Evolutionary conservation across 2,329 filamentous ascomycete species (phyloP).

Genomic region (Thelonectria blattea): DNA sequence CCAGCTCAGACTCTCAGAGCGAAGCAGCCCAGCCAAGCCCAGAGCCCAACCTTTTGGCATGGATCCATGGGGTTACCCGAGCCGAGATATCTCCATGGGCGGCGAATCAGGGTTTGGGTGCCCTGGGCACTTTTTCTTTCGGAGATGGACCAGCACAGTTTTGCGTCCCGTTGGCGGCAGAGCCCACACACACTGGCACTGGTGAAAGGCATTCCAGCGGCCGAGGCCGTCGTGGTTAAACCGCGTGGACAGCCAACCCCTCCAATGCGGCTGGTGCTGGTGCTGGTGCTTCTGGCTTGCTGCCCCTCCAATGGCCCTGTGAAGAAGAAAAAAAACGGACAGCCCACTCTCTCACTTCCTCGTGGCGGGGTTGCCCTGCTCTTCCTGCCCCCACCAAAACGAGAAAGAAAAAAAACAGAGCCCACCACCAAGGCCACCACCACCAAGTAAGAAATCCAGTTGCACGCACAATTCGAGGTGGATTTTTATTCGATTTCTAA

Average conservation of each 20-base stretch:
- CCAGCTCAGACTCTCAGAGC: too few relatives aligned
- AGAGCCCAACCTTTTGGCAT: not conserved
- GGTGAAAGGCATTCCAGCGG: not conserved
- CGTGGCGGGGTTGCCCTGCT: constrained; percentile 17
- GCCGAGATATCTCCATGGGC: constrained; percentile 25
- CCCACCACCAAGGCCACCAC: constrained; percentile 21
- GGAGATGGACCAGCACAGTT: constrained; percentile 7
- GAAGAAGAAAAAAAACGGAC: constrained; percentile 5
- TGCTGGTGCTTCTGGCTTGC: too few relatives aligned
- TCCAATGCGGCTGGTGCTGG: not conserved
- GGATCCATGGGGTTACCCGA: constrained; percentile 19
- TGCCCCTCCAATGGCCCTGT: constrained; percentile 7
- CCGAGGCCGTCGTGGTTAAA: not conserved
- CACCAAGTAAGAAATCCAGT: not conserved
- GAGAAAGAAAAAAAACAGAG: too few relatives aligned
- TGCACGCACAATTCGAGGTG: constrained; percentile 1
- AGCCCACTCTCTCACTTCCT: constrained; percentile 8
- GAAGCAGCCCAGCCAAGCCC: too few relatives aligned
- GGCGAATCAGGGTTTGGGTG: constrained; percentile 36
- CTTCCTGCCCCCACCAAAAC: not conserved
- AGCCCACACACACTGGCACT: not conserved
- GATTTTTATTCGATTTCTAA: constrained; percentile 34
- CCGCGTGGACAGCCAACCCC: constrained; percentile 8
- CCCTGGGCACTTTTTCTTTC: constrained; percentile 32
- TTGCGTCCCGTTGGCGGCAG: too few relatives aligned